A percentile compares a stretch with the other conserved stretches of the same genome.
These are phyloP conservation scores for Monosporascus cannonballus DNA, from an alignment of 2,329 filamentous ascomycete species.

Conservation along the genomic window DNA sequence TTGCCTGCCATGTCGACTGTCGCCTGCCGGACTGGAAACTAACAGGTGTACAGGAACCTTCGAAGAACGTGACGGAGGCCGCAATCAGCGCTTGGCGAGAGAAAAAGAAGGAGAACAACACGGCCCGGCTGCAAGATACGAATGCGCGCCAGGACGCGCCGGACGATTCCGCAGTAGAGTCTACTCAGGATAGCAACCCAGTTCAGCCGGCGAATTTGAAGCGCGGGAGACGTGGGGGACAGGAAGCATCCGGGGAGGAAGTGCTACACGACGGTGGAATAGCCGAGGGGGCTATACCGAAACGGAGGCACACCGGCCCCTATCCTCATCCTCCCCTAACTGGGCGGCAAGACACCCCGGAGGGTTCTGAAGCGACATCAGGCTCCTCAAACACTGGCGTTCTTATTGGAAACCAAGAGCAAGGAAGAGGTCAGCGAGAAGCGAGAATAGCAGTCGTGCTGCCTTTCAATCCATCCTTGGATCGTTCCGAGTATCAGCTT, in stretches of 20 bases:
- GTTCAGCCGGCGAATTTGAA: conserved; percentile 2
- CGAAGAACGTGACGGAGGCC: conserved; percentile 15
- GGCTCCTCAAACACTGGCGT: neutral
- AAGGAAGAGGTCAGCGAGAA: neutral
- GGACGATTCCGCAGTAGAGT: conserved; percentile 2
- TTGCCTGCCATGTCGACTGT: neutral
- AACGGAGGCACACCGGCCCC: conserved; percentile 3
- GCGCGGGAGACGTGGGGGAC: neutral
- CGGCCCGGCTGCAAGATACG: neutral
- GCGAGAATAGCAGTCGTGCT: conserved; percentile 15
- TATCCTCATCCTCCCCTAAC: neutral
- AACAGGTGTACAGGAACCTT: conserved; percentile 19
- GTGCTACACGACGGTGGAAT: neutral
- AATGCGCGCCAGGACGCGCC: conserved; percentile 3
- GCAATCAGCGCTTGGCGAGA: conserved; percentile 20
- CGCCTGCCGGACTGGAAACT: conserved; percentile 3
- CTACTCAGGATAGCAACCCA: conserved; percentile 6
- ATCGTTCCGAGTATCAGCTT: conserved; percentile 12
- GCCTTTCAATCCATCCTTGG: conserved; percentile 7
- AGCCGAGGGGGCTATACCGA: conserved; percentile 1
- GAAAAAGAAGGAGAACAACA: conserved; percentile 8
- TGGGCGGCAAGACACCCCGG: neutral
- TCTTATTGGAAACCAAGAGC: neutral
- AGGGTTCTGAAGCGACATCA: neutral
- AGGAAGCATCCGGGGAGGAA: conserved; percentile 1